Conservation (phyloP, 345 rosid genomes). For the Lagerstroemia speciosa region DNA sequence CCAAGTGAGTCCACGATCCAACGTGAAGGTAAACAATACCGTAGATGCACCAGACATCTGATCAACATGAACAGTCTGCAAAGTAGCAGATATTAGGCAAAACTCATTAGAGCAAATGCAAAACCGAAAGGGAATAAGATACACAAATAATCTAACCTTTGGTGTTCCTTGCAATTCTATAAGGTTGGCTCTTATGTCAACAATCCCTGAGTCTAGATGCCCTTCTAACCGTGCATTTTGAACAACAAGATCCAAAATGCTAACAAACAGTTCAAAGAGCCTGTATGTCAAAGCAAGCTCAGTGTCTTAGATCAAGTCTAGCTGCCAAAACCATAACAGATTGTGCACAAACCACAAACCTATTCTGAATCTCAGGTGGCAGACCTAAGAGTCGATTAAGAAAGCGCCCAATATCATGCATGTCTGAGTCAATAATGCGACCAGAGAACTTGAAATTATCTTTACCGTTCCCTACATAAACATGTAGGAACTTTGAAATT, state of each 20-base stretch:
- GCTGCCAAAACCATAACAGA: conserved; percentile 7
- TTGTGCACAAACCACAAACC: conserved; percentile 32
- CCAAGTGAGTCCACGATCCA: conserved; percentile 94
- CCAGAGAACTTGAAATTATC: conserved; percentile 76
- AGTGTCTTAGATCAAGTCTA: conserved; percentile 15
- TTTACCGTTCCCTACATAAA: conserved; percentile 67
- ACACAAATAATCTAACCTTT: conserved; percentile 39
- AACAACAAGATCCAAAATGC: conserved; percentile 78
- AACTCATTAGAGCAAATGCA: background rate
- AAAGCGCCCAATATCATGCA: conserved; percentile 97
- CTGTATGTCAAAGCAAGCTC: conserved; percentile 32
- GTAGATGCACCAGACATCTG: conserved; percentile 95
- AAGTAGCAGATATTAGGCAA: conserved; percentile 15
- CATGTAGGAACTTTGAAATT: conserved; percentile 9
- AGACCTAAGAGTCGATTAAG: conserved; percentile 89
- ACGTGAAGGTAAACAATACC: conserved; percentile 72
- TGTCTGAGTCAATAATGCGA: conserved; percentile 94
- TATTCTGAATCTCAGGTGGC: conserved; percentile 95
- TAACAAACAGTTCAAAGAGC: conserved; percentile 83
- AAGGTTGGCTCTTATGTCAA: conserved; percentile 85
- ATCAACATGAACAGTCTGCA: conserved; percentile 92
- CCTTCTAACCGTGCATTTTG: conserved; percentile 96
- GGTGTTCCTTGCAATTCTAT: conserved; percentile 76
- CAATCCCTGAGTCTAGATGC: conserved; percentile 87
- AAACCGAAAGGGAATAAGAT: conserved; percentile 8